phyloP scores from a whole-genome alignment of 1,284 basidiomycete genomes.

The Coriolopsis trogii region DNA sequence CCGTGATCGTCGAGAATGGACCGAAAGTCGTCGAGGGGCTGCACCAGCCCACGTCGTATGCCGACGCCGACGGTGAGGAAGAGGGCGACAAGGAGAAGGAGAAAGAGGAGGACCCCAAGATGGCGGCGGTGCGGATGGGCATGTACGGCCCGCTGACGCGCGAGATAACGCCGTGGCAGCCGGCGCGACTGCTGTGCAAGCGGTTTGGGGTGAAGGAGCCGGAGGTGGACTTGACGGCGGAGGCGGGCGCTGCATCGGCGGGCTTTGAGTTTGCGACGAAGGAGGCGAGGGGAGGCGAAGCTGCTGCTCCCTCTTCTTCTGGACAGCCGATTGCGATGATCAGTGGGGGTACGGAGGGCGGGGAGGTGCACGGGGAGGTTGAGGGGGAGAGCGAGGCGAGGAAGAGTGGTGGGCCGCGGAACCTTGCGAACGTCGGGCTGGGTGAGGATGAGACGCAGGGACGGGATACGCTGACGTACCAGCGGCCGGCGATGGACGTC shows the following conservation, averaged over 20 bases:
- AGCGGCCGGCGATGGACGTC: conserved; percentile 87
- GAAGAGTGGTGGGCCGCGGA: conserved; percentile 43
- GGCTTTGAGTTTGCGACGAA: conserved; percentile 23
- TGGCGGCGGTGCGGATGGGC: conserved; percentile 80
- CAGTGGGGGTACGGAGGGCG: conserved; percentile 17
- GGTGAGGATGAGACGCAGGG: conserved; percentile 91
- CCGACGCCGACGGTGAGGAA: conserved; percentile 41
- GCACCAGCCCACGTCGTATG: conserved; percentile 51
- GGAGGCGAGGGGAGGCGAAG: conserved; percentile 19
- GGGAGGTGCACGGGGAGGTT: neutral
- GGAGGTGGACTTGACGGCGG: conserved; percentile 42
- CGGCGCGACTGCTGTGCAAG: conserved; percentile 85
- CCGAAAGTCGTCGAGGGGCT: conserved; percentile 75
- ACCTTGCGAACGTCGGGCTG: conserved; percentile 77
- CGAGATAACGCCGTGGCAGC: conserved; percentile 76
- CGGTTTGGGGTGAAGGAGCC: conserved; percentile 92
- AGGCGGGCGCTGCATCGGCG: conserved; percentile 21
- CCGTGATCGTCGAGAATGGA: conserved; percentile 63
- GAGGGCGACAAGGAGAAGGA: conserved; percentile 42
- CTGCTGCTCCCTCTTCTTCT: conserved; percentile 10
- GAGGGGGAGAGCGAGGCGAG: conserved; percentile 12
- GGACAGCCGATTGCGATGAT: conserved; percentile 26
- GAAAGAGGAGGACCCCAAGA: conserved; percentile 68
- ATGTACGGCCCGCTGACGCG: conserved; percentile 90
- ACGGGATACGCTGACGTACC: conserved; percentile 83